A percentile compares a stretch with the other conserved stretches of the same genome.
Conservation (phyloP, 805 yeast genomes). For the Wickerhamomyces mucosus region DNA sequence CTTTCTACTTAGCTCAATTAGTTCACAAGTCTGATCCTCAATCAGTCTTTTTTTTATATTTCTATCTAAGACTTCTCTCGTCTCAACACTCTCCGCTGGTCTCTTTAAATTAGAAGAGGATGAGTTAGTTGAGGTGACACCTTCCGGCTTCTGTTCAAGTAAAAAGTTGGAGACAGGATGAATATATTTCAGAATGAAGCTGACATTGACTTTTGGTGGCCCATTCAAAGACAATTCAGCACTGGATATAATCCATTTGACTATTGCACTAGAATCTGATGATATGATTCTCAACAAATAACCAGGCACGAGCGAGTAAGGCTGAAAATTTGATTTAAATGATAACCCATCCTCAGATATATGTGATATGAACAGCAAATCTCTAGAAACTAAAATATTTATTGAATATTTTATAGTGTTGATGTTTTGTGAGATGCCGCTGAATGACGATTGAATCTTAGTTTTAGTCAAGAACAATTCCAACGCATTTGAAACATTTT, state of each 20-base stretch:
- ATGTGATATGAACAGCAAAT: too few species aligned
- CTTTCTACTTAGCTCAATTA: slow-evolving; percentile 17
- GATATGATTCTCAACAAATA: slow-evolving; percentile 1
- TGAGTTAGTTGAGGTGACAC: not conserved
- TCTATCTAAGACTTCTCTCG: not conserved
- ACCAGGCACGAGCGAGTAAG: slow-evolving; percentile 5
- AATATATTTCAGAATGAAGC: too few species aligned
- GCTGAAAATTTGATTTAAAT: slow-evolving; percentile 1
- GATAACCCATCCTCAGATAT: too few species aligned
- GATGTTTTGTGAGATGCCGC: slow-evolving; percentile 1
- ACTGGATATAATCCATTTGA: too few species aligned
- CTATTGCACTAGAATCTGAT: not conserved
- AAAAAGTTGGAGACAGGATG: too few species aligned
- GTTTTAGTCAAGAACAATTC: not conserved
- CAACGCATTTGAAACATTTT: slow-evolving; percentile 1
- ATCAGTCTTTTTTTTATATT: not conserved
- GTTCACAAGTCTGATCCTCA: slow-evolving; percentile 1
- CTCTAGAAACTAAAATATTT: slow-evolving; percentile 2
- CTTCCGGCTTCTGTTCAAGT: not conserved
- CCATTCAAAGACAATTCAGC: too few species aligned
- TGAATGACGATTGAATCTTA: slow-evolving; percentile 1
- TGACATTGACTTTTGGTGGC: too few species aligned
- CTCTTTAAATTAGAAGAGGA: too few species aligned
- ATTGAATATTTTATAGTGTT: not conserved
- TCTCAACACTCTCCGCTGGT: not conserved